Evolutionary conservation across 2,329 filamentous ascomycete species (phyloP).

Genomic region (Colletotrichum coccodes): DNA sequence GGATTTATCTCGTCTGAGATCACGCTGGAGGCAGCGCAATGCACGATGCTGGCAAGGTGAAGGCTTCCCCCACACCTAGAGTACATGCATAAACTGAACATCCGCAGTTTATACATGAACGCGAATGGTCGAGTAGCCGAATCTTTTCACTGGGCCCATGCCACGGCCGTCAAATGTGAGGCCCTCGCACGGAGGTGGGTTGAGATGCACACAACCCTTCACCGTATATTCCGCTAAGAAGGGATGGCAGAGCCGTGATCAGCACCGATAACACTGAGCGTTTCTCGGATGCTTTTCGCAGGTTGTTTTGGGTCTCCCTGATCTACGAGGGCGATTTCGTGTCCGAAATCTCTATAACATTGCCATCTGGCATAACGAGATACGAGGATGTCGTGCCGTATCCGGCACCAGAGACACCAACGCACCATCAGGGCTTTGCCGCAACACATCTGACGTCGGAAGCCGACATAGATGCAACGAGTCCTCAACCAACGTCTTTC

Average conservation of each 20-base stretch:
- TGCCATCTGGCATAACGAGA: conserved; percentile 41
- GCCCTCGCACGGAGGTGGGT: conserved; percentile 33
- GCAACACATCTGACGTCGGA: not conserved
- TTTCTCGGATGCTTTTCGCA: conserved; percentile 37
- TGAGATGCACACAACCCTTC: no score
- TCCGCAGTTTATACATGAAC: conserved; percentile 38
- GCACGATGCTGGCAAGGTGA: conserved; percentile 42
- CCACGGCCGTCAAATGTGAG: conserved; percentile 41
- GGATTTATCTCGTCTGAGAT: conserved; percentile 36
- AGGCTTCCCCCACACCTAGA: not conserved
- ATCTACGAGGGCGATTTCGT: conserved; percentile 44
- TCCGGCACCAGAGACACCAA: conserved; percentile 22
- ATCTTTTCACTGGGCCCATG: conserved; percentile 40
- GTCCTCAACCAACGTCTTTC: not conserved
- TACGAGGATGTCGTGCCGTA: conserved; percentile 42
- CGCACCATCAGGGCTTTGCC: not conserved
- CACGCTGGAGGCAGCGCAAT: conserved; percentile 38
- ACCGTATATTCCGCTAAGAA: not conserved
- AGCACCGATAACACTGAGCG: not conserved
- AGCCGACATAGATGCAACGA: not conserved
- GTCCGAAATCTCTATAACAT: conserved; percentile 40
- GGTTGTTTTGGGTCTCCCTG: conserved; percentile 42
- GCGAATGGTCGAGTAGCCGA: conserved; percentile 37
- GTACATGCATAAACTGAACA: not conserved
- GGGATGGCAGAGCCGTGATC: not conserved